Evolutionary conservation across 108 stramenopile species (phyloP).

Genomic region (Cyclotella atomus): DNA sequence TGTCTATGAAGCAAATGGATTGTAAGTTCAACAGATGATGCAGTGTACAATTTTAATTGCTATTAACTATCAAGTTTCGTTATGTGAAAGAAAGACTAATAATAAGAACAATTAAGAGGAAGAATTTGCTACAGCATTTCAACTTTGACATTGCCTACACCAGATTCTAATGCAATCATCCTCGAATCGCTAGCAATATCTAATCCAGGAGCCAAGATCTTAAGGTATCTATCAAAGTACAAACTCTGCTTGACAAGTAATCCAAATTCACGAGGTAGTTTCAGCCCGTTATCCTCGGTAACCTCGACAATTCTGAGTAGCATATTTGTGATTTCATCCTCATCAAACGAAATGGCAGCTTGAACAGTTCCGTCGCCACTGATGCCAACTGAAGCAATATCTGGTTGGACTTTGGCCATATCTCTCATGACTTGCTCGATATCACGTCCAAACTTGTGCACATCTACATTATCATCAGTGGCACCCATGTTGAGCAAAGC

Average conservation of each 20-base stretch:
- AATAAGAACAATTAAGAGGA: too few species aligned
- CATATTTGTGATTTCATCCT: constrained; percentile 88
- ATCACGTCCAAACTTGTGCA: constrained; percentile 82
- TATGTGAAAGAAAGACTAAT: too few species aligned
- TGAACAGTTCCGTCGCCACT: constrained; percentile 53
- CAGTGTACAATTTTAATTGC: too few species aligned
- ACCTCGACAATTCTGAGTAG: constrained; percentile 90
- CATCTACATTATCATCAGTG: constrained; percentile 87
- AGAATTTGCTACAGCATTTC: too few species aligned
- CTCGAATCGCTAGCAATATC: constrained; percentile 79
- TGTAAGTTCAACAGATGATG: too few species aligned
- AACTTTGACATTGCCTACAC: not conserved
- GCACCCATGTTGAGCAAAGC: constrained; percentile 92
- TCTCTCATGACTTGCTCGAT: constrained; percentile 82
- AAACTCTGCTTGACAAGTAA: constrained; percentile 96
- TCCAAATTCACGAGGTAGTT: constrained; percentile 95
- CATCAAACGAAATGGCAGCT: constrained; percentile 74
- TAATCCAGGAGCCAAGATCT: constrained; percentile 92
- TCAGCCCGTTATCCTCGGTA: constrained; percentile 92
- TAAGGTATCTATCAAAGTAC: constrained; percentile 96
- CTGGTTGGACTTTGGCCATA: constrained; percentile 77
- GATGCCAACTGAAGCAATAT: constrained; percentile 65
- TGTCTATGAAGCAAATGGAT: too few species aligned
- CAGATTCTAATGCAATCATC: constrained; percentile 40
- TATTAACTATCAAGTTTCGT: too few species aligned